Evolutionary conservation across 768 basidiomycete species (phyloP), one percentile per base, ranked within the genome.

Genomic region (Guyanaporus albipodus): DNA sequence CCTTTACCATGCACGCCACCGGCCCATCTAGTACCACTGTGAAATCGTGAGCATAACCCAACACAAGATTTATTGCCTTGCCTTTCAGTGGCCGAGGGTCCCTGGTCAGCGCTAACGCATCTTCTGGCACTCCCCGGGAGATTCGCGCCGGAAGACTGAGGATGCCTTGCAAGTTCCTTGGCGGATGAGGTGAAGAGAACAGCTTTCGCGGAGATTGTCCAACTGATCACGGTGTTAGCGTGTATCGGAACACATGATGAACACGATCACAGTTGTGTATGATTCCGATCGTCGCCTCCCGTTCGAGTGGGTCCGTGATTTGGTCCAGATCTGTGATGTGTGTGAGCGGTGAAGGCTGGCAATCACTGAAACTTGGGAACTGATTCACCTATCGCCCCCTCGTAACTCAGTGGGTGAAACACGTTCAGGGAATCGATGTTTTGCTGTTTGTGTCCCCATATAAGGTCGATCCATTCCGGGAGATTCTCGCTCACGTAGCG

Each of bases 361-460:
- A n/a, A 32, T 28, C 21, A 5, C 8, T 12, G 2, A 37, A 8
- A 22, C 1, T 28, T 14, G 23, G 4, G 21, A 28, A 38, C 15
- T 12, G 15, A 44, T 70, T 17, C 48, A 82, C 88, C 85, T 51
- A 95, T 87, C 0, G 89, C 85, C 4, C 92, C 91, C 56, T 93
- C 91, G 57, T 96, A 96, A 14, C 91, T 94, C 28, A 96, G 69
- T 0, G 93, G 94, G 64, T 96, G 93, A 70, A 91, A 96, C 7
- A 85, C 87, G 56, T 96, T 97, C 48, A 85, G 67, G 0, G 86
- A 79, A 7, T 76, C 78, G 0, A 79, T 71, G 58, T 94, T 91
- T 4, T 80, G 81, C 72, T 95, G 90, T 50, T 88, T 88, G 63
- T 68, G 80, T 28, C 89, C 89, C 90, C 93, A 97, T 42, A 94